phyloP scores from a whole-genome alignment of 2,329 filamentous ascomycete genomes.

The Claviceps sorghi region DNA sequence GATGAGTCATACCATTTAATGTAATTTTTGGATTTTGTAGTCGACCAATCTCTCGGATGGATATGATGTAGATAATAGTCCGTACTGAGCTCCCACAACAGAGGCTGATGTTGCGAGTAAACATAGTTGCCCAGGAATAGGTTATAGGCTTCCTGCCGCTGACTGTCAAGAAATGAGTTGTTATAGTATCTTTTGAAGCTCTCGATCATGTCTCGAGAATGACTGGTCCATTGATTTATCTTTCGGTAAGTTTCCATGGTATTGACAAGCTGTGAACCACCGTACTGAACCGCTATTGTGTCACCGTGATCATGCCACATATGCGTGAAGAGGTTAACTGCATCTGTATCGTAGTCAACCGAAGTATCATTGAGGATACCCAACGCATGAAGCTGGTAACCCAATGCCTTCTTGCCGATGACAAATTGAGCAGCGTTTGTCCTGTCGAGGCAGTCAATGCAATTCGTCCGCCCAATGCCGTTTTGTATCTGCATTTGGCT shows the following conservation, averaged over 20 bases:
- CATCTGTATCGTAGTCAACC: slow-evolving; percentile 88
- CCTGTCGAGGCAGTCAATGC: slow-evolving; percentile 91
- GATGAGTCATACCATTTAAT: slow-evolving; percentile 77
- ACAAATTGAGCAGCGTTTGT: slow-evolving; percentile 98
- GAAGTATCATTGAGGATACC: slow-evolving; percentile 68
- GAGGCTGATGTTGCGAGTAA: slow-evolving; percentile 71
- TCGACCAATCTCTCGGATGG: slow-evolving; percentile 59
- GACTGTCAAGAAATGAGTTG: slow-evolving; percentile 95
- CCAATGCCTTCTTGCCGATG: slow-evolving; percentile 85
- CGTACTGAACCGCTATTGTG: slow-evolving; percentile 94
- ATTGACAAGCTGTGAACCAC: slow-evolving; percentile 92
- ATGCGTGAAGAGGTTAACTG: slow-evolving; percentile 88
- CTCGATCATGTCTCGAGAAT: slow-evolving; percentile 96
- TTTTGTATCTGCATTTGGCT: slow-evolving; percentile 61
- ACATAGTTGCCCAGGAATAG: slow-evolving; percentile 94
- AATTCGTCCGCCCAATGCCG: slow-evolving; percentile 87
- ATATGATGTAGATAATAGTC: slow-evolving; percentile 95
- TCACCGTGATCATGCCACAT: slow-evolving; percentile 99
- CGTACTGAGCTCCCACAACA: slow-evolving; percentile 90
- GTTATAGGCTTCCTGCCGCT: slow-evolving; percentile 95
- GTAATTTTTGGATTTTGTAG: slow-evolving; percentile 52
- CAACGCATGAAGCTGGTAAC: slow-evolving; percentile 80
- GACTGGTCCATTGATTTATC: slow-evolving; percentile 97
- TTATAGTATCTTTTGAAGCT: slow-evolving; percentile 99
- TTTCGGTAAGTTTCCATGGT: slow-evolving; percentile 99